Evolutionary conservation across 768 basidiomycete genomes (phyloP), one percentile per base, ranked within the genome.

Genomic region (Termitomyces sp.): DNA sequence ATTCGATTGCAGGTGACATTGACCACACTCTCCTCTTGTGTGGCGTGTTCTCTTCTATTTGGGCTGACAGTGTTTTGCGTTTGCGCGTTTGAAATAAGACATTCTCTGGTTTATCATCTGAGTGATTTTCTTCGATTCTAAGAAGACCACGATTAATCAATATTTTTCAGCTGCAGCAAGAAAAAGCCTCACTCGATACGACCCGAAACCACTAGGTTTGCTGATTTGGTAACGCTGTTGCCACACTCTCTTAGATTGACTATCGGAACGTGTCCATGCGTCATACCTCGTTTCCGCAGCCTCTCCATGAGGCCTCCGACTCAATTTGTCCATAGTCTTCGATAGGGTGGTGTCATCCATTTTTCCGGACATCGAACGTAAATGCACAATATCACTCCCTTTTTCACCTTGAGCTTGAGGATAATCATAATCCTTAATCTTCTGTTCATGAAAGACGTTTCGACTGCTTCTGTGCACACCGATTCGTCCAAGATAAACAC

Each of bases 401-500:
- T 38, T 56, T 45, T 27, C 47, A n/a, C 1, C 49, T 52, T 27
- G 42, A 35, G 10, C n/a, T 47, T 46, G 50, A 32, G 49, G 31
- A 25, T 21, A n/a, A 38, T 43, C 35, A 19, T 31, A 23, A 27
- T 32, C 35, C 31, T 37, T 53, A 21, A 42, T 31, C 23, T 57
- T 51, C 34, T 21, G 43, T 55, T 55, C 49, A 43, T 44, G 32
- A 37, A 27, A 23, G n/a, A 27, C 31, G 48, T 14, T 57, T 37
- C 31, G 25, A 34, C 32, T 43, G 34, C 63, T 65, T 51, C 58
- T 66, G 32, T 52, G 63, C 50, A 60, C 35, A 51, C 60, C 59
- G 38, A 73, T 63, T 29, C 75, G 68, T 43, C 68, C 67, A 45
- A 81, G 59, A 60, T 81, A 85, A 44, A 78, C 76, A 16, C 79